Evolutionary conservation across 192 early-diverging fungal species (phyloP).

Genomic region (Coemansia sp.): DNA sequence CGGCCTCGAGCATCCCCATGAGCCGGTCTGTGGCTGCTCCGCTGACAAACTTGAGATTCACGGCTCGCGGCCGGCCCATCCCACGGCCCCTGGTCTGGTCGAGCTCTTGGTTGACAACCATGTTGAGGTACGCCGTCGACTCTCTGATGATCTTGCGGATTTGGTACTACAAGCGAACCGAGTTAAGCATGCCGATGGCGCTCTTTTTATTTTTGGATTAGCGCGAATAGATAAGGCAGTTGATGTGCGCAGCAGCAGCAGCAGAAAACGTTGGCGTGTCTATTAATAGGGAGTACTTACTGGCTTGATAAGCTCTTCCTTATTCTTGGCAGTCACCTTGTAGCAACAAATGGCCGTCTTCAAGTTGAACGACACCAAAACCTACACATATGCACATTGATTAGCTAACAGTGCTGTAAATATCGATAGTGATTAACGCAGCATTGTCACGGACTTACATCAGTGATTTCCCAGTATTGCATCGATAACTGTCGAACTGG

Average conservation of each 20-base stretch:
- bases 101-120: slow-evolving; percentile 47
- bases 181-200: neutral
- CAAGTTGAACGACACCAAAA: slow-evolving; percentile 46
- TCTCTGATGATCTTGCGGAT: slow-evolving; percentile 45
- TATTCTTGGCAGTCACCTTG: slow-evolving; percentile 32
- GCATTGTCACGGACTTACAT: slow-evolving; percentile 25
- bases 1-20: slow-evolving; percentile 25
- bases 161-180: slow-evolving; percentile 29
- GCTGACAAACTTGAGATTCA: slow-evolving; percentile 37
- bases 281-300: slow-evolving; percentile 14
- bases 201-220: neutral
- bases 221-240: neutral
- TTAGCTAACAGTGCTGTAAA: neutral
- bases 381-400: slow-evolving; percentile 16
- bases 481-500: slow-evolving; percentile 47
- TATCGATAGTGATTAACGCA: neutral
- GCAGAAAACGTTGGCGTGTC: slow-evolving; percentile 3
- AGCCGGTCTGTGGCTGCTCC: slow-evolving; percentile 30
- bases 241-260: neutral
- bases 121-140: slow-evolving; percentile 44
- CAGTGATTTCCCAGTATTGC: slow-evolving; percentile 54
- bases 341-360: slow-evolving; percentile 45
- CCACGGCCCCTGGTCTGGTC: slow-evolving; percentile 22
- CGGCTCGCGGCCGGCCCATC: slow-evolving; percentile 21
- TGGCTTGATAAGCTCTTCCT: slow-evolving; percentile 13